These are phyloP conservation scores for Naganishia vishniacii DNA, from an alignment of 768 basidiomycete genomes.

Conservation along the genomic window DNA sequence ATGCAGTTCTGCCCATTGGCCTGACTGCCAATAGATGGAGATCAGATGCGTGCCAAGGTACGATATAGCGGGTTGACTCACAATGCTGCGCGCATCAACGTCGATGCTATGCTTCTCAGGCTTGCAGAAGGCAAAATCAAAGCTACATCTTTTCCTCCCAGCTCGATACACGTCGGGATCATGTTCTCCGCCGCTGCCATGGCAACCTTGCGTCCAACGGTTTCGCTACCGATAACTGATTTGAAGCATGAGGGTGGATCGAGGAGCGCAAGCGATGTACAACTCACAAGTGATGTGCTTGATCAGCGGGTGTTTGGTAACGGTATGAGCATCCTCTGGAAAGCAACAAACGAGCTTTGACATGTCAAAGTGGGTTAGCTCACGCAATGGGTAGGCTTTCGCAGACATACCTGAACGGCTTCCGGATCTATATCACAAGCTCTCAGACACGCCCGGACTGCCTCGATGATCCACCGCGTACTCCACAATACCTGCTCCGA, in stretches of 20 bases:
- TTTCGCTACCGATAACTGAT: slow-evolving; percentile 48
- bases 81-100: slow-evolving; percentile 90
- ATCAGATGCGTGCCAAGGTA: neutral
- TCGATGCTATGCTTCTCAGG: slow-evolving; percentile 67
- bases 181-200: slow-evolving; percentile 75
- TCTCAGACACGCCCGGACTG: slow-evolving; percentile 67
- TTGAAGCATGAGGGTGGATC: neutral
- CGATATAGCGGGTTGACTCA: slow-evolving; percentile 51
- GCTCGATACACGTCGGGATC: slow-evolving; percentile 85
- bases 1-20: slow-evolving; percentile 95
- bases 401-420: slow-evolving; percentile 76
- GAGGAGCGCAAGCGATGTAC: no score
- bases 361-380: neutral
- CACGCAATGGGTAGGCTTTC: slow-evolving; percentile 26
- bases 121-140: slow-evolving; percentile 82
- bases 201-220: slow-evolving; percentile 60
- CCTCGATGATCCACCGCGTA: slow-evolving; percentile 64
- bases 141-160: slow-evolving; percentile 94
- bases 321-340: slow-evolving; percentile 73
- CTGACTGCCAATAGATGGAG: slow-evolving; percentile 56
- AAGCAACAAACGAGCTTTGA: slow-evolving; percentile 72
- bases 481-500: slow-evolving; percentile 73
- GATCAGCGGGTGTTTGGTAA: slow-evolving; percentile 71
- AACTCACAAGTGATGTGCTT: slow-evolving; percentile 72
- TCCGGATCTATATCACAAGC: slow-evolving; percentile 77